Percentiles rank a stretch among this genome's conserved stretches.
phyloP scores from a whole-genome alignment of 2,329 filamentous ascomycete species.

The Curvularia spicifera region DNA sequence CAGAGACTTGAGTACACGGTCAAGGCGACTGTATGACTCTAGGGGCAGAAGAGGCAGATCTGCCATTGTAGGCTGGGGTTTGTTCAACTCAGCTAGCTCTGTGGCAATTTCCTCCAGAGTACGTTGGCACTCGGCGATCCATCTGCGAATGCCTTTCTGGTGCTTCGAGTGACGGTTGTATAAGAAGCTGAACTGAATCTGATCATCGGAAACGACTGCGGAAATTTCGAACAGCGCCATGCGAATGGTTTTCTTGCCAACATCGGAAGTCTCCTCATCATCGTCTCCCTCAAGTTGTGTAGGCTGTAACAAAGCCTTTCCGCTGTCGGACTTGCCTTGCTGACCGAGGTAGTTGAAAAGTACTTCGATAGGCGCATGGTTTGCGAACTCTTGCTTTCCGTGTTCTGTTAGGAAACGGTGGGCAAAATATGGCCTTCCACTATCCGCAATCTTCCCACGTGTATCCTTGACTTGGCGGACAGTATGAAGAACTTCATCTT shows the following conservation, averaged over 20 bases:
- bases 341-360: slow-evolving; percentile 64
- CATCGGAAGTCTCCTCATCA: slow-evolving; percentile 35
- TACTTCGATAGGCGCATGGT: slow-evolving; percentile 62
- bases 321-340: slow-evolving; percentile 55
- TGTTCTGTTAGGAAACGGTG: slow-evolving; percentile 41
- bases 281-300: slow-evolving; percentile 37
- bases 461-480: slow-evolving; percentile 63
- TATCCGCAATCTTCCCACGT: slow-evolving; percentile 54
- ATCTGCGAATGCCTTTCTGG: slow-evolving; percentile 41
- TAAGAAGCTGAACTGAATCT: slow-evolving; percentile 42
- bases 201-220: slow-evolving; percentile 29
- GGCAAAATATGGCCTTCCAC: slow-evolving; percentile 59
- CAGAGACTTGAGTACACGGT: slow-evolving; percentile 38
- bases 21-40: slow-evolving; percentile 40
- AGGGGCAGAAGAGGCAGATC: slow-evolving; percentile 44
- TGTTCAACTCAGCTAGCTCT: slow-evolving; percentile 30
- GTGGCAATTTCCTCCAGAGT: slow-evolving; percentile 41
- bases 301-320: slow-evolving; percentile 56
- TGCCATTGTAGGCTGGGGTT: slow-evolving; percentile 38
- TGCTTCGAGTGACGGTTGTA: slow-evolving; percentile 45
- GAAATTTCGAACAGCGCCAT: slow-evolving; percentile 45
- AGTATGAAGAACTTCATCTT: slow-evolving; percentile 59
- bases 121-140: slow-evolving; percentile 43
- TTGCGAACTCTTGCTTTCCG: slow-evolving; percentile 36
- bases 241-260: slow-evolving; percentile 34